phyloP scores from a whole-genome alignment of 768 basidiomycete genomes.

The Leccinum sublutescens region DNA sequence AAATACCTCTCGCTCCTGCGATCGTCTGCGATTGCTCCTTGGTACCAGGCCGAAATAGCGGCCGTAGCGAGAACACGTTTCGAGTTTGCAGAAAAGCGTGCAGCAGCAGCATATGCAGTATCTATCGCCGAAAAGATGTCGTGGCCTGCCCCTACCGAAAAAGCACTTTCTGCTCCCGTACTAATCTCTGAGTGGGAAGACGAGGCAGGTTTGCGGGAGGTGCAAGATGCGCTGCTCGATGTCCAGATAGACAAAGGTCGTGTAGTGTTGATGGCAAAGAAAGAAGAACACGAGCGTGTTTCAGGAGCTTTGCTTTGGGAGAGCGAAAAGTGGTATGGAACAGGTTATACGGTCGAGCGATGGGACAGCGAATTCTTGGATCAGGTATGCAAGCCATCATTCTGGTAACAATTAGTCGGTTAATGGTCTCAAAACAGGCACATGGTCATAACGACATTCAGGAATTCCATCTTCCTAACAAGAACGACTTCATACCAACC shows the following conservation, averaged over 20 bases:
- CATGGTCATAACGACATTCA: conserved; percentile 58
- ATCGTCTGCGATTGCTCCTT: conserved; percentile 55
- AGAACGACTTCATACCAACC: conserved; percentile 89
- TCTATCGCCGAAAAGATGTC: conserved; percentile 72
- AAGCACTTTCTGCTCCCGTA: conserved; percentile 67
- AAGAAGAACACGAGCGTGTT: conserved; percentile 56
- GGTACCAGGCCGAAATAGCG: conserved; percentile 74
- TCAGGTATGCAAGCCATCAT: conserved; percentile 36
- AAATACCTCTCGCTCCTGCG: conserved; percentile 77
- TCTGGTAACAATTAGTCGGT: not conserved
- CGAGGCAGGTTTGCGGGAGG: conserved; percentile 45
- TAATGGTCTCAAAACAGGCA: conserved; percentile 44
- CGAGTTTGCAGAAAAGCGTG: conserved; percentile 81
- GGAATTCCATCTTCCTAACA: conserved; percentile 76
- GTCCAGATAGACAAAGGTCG: conserved; percentile 61
- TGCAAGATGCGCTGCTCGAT: conserved; percentile 58
- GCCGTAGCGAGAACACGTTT: conserved; percentile 73
- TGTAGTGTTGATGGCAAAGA: conserved; percentile 77
- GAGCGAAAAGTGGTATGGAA: conserved; percentile 91
- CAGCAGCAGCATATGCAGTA: conserved; percentile 77
- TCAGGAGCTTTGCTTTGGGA: conserved; percentile 55
- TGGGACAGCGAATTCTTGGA: conserved; percentile 63
- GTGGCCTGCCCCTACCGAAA: conserved; percentile 79
- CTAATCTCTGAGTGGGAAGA: conserved; percentile 74
- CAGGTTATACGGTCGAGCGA: conserved; percentile 74